Percentiles rank a stretch among this genome's conserved stretches.
Evolutionary conservation across 75 land plant species (phyloP).

Genomic region (Gnetum montanum): DNA sequence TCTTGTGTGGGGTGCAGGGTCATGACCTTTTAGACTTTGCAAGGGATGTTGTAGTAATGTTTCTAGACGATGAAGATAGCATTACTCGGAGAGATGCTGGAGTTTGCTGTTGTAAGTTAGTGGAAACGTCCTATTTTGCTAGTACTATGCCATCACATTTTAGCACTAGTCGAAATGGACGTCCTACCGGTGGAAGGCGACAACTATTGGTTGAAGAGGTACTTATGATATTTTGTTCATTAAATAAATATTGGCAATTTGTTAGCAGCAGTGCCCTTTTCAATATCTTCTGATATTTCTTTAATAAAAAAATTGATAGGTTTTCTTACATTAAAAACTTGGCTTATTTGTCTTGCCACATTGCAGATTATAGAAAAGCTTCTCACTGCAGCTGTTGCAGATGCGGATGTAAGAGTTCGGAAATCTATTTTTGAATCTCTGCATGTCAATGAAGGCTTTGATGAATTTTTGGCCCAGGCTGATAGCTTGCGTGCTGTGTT

Average conservation of each 20-base stretch:
- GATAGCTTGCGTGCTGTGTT: conserved; percentile 88
- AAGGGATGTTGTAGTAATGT: conserved; percentile 71
- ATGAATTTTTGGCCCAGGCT: conserved; percentile 93
- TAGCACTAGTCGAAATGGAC: conserved; percentile 30
- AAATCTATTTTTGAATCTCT: conserved; percentile 67
- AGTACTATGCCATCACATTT: conserved; percentile 27
- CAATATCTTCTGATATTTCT: too few relatives aligned
- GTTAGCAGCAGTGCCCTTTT: not conserved
- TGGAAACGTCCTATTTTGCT: conserved; percentile 61
- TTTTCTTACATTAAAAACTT: too few relatives aligned
- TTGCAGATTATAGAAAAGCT: conserved; percentile 93
- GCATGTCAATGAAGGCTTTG: conserved; percentile 61
- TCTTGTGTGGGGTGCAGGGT: conserved; percentile 49
- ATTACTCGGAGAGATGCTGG: conserved; percentile 88
- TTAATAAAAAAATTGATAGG: too few relatives aligned
- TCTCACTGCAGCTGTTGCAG: conserved; percentile 90
- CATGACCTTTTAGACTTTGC: conserved; percentile 97
- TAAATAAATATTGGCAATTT: not conserved
- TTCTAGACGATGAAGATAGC: conserved; percentile 94
- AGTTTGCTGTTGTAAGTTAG: conserved; percentile 81
- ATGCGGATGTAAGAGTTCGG: conserved; percentile 88
- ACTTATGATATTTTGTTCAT: not conserved
- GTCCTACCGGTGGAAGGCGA: conserved; percentile 53
- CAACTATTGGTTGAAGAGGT: conserved; percentile 92
- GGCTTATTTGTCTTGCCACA: too few relatives aligned